phyloP scores from a whole-genome alignment of 1,284 basidiomycete genomes.

The Vanrija sp. region DNA sequence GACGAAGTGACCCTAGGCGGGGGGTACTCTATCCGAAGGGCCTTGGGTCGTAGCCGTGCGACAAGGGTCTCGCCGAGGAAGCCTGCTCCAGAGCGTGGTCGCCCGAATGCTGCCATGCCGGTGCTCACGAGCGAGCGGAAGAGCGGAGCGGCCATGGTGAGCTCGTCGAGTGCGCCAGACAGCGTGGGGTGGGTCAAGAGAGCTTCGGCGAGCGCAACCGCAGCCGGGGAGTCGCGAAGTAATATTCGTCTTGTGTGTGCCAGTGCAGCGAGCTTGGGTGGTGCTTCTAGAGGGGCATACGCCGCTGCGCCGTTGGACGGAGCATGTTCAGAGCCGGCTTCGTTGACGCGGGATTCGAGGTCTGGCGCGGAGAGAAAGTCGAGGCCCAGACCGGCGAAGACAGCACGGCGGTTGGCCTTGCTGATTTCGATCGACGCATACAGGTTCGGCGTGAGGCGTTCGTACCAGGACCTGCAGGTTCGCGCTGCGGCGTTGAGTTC shows the following conservation, averaged over 20 bases:
- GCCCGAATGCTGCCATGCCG: conserved; percentile 13
- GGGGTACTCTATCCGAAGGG: conserved; percentile 9
- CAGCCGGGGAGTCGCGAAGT: conserved; percentile 1
- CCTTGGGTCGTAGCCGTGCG: conserved; percentile 7
- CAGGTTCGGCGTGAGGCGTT: conserved; percentile 4
- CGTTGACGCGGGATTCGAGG: conserved; percentile 7
- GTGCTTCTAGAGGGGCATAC: no score
- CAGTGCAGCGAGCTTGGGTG: conserved; percentile 2
- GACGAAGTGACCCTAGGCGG: neutral
- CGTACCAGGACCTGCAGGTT: conserved; percentile 7
- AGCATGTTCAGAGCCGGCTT: no score
- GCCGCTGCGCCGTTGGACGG: no score
- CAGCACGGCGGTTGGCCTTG: conserved; percentile 3
- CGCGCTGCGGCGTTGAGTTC: conserved; percentile 3
- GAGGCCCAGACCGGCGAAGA: conserved; percentile 12
- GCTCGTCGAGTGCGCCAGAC: conserved; percentile 1
- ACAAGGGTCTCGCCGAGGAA: conserved; percentile 18
- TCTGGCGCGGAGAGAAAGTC: conserved; percentile 10
- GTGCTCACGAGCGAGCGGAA: conserved; percentile 17
- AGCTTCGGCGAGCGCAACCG: conserved; percentile 11
- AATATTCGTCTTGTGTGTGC: conserved; percentile 3
- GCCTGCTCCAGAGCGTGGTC: conserved; percentile 10
- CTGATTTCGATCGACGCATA: conserved; percentile 5
- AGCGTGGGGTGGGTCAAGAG: conserved; percentile 7
- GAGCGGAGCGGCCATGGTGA: conserved; percentile 9